A percentile compares a stretch with the other conserved stretches of the same genome.
Evolutionary conservation across 164 flowering plant genomes (phyloP).

Genomic region (Cinnamomum chago): DNA sequence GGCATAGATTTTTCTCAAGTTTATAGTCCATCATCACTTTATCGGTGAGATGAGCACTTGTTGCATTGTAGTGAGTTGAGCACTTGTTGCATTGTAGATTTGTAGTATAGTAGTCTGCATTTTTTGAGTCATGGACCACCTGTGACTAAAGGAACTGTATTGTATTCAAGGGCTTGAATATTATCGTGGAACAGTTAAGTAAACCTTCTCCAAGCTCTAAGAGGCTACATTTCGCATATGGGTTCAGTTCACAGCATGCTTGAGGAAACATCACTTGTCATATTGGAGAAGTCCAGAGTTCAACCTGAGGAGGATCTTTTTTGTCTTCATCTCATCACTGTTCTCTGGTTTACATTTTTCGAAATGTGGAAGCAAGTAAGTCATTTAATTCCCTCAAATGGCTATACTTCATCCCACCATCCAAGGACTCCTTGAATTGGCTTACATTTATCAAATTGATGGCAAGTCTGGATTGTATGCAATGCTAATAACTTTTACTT

Average conservation of each 20-base stretch:
- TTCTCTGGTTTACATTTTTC: slow-evolving; percentile 43
- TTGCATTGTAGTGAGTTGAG: neutral
- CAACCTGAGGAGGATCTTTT: slow-evolving; percentile 34
- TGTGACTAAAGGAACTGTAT: neutral
- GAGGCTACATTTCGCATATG: no score
- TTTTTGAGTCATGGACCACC: neutral
- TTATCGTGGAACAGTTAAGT: slow-evolving; percentile 31
- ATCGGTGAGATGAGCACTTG: neutral
- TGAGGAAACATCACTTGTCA: slow-evolving; percentile 57
- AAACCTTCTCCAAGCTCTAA: slow-evolving; percentile 39
- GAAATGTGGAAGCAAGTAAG: slow-evolving; percentile 53
- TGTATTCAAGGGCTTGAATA: slow-evolving; percentile 32
- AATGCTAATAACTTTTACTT: neutral
- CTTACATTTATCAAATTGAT: neutral
- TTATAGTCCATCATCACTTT: slow-evolving; percentile 2
- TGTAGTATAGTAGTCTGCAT: neutral
- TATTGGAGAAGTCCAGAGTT: slow-evolving; percentile 62
- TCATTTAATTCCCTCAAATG: neutral
- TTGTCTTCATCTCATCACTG: slow-evolving; percentile 22
- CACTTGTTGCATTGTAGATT: neutral
- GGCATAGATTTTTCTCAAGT: slow-evolving; percentile 10
- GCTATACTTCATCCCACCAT: neutral
- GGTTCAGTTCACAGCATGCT: slow-evolving; percentile 61
- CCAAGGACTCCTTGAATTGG: neutral
- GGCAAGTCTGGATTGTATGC: neutral